A percentile compares a stretch with the other conserved stretches of the same genome.
Conservation (phyloP, 768 basidiomycete species). For the Termitomyces heimii region DNA sequence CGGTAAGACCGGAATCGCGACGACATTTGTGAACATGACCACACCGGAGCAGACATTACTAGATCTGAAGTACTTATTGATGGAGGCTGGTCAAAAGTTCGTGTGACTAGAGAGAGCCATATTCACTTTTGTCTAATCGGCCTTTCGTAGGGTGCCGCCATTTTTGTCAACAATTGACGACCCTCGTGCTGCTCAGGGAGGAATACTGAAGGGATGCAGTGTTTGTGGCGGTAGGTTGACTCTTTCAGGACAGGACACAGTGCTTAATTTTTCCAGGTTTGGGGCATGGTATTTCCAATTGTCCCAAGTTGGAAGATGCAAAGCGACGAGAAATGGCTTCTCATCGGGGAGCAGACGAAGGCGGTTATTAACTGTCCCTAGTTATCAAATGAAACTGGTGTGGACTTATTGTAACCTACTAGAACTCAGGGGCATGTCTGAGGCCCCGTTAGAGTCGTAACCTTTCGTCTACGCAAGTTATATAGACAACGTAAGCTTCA, state of each 20-base stretch:
- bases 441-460: not conserved
- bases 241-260: not conserved
- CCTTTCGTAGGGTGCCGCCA: conserved; percentile 72
- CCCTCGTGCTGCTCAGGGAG: conserved; percentile 75
- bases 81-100: conserved; percentile 98
- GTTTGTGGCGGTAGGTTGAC: conserved; percentile 80
- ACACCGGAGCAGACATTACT: conserved; percentile 93
- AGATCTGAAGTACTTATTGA: conserved; percentile 93
- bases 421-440: not conserved
- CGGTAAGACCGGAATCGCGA: conserved; percentile 98
- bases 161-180: conserved; percentile 90
- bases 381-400: not conserved
- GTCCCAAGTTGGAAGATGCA: conserved; percentile 93
- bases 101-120: not conserved
- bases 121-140: conserved; percentile 5
- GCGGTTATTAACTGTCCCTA: conserved; percentile 25
- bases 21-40: conserved; percentile 98
- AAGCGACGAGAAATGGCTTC: conserved; percentile 89
- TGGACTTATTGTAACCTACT: not conserved
- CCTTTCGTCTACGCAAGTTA: not conserved
- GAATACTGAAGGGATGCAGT: conserved; percentile 80
- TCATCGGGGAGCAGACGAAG: conserved; percentile 67
- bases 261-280: conserved; percentile 47
- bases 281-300: conserved; percentile 91
- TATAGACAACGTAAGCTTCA: not conserved